Evolutionary conservation across 116 monocot species (phyloP).

Genomic region (Dioscorea cayenensis): DNA sequence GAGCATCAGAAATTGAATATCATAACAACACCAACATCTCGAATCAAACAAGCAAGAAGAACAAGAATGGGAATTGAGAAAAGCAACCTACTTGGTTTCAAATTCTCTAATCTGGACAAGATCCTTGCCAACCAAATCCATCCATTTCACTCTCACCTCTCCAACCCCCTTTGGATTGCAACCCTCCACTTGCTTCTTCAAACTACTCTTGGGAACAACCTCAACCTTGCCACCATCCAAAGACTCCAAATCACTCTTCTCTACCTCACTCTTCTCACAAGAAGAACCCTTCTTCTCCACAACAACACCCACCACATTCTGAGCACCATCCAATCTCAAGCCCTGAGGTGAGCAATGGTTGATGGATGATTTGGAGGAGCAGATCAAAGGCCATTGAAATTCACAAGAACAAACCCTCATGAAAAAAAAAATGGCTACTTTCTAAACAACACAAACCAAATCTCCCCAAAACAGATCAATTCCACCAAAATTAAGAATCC

Average conservation of each 20-base stretch:
- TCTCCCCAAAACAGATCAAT: not conserved
- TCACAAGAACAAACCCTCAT: slow-evolving; percentile 1
- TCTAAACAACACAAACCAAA: not conserved
- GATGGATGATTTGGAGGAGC: not conserved
- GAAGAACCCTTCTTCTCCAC: not conserved
- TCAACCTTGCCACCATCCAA: not conserved
- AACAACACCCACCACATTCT: not conserved
- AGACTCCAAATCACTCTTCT: not conserved
- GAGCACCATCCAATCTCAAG: not conserved
- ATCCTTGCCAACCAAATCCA: slow-evolving; percentile 60
- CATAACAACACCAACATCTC: not conserved
- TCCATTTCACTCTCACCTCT: slow-evolving; percentile 62
- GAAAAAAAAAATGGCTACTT: not conserved
- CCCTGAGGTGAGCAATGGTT: not conserved
- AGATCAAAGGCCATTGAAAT: not conserved
- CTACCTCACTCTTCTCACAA: not conserved
- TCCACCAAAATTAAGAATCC: not conserved
- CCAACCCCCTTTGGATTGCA: not conserved
- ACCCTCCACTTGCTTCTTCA: not conserved
- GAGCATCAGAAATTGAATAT: too few relatives aligned
- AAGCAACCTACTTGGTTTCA: slow-evolving; percentile 21
- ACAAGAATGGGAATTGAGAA: not conserved
- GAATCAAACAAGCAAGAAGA: not conserved
- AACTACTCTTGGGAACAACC: not conserved
- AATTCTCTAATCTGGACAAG: slow-evolving; percentile 54